Percentiles rank a stretch among this genome's conserved stretches.
phyloP scores from a whole-genome alignment of 495 filamentous ascomycete species.

The Lichina pygmaea region DNA sequence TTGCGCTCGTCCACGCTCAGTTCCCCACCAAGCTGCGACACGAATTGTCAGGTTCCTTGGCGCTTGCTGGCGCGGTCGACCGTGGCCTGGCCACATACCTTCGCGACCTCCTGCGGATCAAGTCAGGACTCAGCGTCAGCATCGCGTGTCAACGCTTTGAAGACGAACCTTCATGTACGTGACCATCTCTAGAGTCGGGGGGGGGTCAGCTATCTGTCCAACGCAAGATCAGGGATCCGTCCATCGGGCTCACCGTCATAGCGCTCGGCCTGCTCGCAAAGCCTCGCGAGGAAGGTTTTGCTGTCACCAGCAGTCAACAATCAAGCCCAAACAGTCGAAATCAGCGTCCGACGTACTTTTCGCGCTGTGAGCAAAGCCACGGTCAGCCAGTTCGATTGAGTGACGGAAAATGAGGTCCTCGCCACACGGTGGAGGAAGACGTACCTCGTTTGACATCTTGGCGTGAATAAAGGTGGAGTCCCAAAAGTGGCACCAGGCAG shows the following conservation, averaged over 20 bases:
- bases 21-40: conserved; percentile 57
- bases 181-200: conserved; percentile 55
- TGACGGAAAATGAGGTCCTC: not conserved
- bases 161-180: conserved; percentile 87
- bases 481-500: too few relatives aligned
- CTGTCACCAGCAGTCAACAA: conserved; percentile 23
- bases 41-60: conserved; percentile 40
- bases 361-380: conserved; percentile 29
- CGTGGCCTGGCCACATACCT: conserved; percentile 27
- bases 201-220: conserved; percentile 10
- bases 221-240: not conserved
- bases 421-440: conserved; percentile 2
- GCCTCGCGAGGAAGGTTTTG: conserved; percentile 99
- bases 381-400: conserved; percentile 13
- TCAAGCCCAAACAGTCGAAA: not conserved
- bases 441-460: conserved; percentile 12
- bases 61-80: conserved; percentile 41
- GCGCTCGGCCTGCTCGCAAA: conserved; percentile 99
- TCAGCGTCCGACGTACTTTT: conserved; percentile 37
- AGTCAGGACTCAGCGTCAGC: conserved; percentile 3
- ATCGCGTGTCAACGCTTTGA: not conserved
- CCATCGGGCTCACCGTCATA: conserved; percentile 58
- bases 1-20: conserved; percentile 98
- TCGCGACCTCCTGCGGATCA: conserved; percentile 61
- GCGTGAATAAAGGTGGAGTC: not conserved